These are phyloP conservation scores for Amanita molliuscula DNA, from an alignment of 768 basidiomycete species.

Conservation along the genomic window DNA sequence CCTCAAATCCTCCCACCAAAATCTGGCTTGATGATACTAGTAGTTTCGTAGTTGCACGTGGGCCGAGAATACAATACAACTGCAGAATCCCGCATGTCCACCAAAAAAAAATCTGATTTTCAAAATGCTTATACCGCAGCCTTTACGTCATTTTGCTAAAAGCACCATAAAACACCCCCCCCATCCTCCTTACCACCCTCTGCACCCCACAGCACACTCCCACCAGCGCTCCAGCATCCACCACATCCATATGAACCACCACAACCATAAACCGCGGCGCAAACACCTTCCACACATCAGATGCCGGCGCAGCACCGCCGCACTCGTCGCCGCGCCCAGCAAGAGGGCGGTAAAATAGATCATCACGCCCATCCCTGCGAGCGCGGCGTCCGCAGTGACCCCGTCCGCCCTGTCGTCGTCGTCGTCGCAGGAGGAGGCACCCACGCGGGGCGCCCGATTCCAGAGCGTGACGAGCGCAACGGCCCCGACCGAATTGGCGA, in stretches of 20 bases:
- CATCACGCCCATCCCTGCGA: constrained; percentile 54
- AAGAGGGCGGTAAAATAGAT: constrained; percentile 58
- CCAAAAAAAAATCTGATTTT: too few relatives aligned
- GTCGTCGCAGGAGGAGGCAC: constrained; percentile 1
- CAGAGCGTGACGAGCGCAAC: constrained; percentile 58
- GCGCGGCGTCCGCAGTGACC: constrained; percentile 27
- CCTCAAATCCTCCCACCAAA: background rate
- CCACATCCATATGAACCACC: constrained; percentile 50
- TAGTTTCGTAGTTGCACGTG: too few relatives aligned
- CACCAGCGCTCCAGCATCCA: constrained; percentile 60
- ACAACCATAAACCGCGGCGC: constrained; percentile 89
- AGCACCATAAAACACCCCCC: background rate
- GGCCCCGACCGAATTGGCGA: constrained; percentile 71
- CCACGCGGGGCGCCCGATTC: constrained; percentile 58
- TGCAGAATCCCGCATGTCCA: too few relatives aligned
- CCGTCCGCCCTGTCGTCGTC: constrained; percentile 20
- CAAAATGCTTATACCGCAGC: too few relatives aligned
- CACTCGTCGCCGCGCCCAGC: constrained; percentile 59
- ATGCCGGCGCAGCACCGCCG: constrained; percentile 72
- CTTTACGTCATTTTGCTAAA: too few relatives aligned
- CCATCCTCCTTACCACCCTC: constrained; percentile 13
- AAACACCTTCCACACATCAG: constrained; percentile 99
- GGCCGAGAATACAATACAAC: too few relatives aligned
- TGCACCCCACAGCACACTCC: constrained; percentile 47
- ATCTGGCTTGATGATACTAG: too few relatives aligned